Percentiles rank a stretch among this genome's conserved stretches.
These are phyloP conservation scores for Plasmodium vinckei DNA, from an alignment of 169 alveolate species.

Conservation along the genomic window DNA sequence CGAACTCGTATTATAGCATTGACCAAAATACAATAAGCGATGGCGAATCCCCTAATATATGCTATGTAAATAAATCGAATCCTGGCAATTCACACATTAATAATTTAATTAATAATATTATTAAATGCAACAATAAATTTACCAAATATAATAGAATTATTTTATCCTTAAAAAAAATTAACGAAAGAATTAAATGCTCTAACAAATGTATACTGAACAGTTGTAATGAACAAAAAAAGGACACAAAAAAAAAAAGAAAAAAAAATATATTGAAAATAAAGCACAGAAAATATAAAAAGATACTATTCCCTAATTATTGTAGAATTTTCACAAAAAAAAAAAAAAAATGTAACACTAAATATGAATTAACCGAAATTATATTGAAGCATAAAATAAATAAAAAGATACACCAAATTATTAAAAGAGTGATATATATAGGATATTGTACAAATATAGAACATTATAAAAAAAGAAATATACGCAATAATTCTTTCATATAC, in stretches of 20 bases:
- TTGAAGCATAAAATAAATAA: conserved; percentile 11
- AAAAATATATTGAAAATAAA: background rate
- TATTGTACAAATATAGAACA: background rate
- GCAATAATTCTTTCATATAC: too few species aligned
- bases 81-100: background rate
- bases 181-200: conserved; percentile 34
- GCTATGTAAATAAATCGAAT: conserved; percentile 6
- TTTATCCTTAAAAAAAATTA: conserved; percentile 24
- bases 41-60: conserved; percentile 2
- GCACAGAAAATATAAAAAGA: background rate
- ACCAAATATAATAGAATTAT: conserved; percentile 37
- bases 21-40: conserved; percentile 44
- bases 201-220: too few species aligned
- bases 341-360: conserved; percentile 12
- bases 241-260: background rate
- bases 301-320: too few species aligned
- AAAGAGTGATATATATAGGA: conserved; percentile 11
- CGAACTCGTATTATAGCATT: conserved; percentile 28
- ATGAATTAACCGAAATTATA: background rate
- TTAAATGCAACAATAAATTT: conserved; percentile 8
- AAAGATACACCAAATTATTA: conserved; percentile 5
- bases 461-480: conserved; percentile 8
- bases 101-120: background rate
- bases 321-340: background rate
- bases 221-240: background rate